These are phyloP conservation scores for Trichosporon inkin DNA, from an alignment of 1,284 basidiomycete genomes.

Conservation along the genomic window DNA sequence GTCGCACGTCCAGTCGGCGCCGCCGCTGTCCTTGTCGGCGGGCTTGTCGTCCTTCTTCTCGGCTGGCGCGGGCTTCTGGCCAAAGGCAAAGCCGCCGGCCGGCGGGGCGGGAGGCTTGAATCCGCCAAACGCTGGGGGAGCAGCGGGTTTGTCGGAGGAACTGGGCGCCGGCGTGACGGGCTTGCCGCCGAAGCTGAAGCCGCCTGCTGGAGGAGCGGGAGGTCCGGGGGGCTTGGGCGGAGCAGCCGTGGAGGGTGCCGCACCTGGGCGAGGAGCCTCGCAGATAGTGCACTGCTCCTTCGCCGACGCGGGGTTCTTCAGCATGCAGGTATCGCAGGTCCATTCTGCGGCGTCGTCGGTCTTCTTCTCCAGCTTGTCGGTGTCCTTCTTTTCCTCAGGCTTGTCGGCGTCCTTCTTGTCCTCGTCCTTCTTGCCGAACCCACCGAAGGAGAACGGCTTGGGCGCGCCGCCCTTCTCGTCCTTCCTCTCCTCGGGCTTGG, in stretches of 20 bases:
- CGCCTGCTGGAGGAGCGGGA: slow-evolving; percentile 5
- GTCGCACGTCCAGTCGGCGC: slow-evolving; percentile 53
- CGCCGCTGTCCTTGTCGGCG: not conserved
- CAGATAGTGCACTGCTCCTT: slow-evolving; percentile 57
- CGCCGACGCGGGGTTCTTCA: slow-evolving; percentile 53
- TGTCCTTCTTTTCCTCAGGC: not conserved
- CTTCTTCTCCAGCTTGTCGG: not conserved
- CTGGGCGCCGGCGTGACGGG: slow-evolving; percentile 3
- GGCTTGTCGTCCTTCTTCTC: slow-evolving; percentile 40
- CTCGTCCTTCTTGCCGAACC: slow-evolving; percentile 2
- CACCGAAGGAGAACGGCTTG: slow-evolving; percentile 6
- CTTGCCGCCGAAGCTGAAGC: slow-evolving; percentile 12
- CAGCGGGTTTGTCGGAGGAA: slow-evolving; percentile 3
- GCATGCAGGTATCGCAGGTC: slow-evolving; percentile 55
- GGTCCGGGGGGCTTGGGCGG: slow-evolving; percentile 6
- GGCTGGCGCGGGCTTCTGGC: slow-evolving; percentile 52
- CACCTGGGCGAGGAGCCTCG: slow-evolving; percentile 51
- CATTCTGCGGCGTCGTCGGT: slow-evolving; percentile 35
- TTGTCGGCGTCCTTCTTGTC: not conserved
- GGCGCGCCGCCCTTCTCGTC: not conserved
- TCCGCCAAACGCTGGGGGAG: not conserved
- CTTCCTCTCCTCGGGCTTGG: not conserved
- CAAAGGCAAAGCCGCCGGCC: not conserved
- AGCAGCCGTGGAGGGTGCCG: slow-evolving; percentile 6
- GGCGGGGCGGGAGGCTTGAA: not conserved